phyloP scores from a whole-genome alignment of 768 basidiomycete genomes.

The Tricholoma sp. region DNA sequence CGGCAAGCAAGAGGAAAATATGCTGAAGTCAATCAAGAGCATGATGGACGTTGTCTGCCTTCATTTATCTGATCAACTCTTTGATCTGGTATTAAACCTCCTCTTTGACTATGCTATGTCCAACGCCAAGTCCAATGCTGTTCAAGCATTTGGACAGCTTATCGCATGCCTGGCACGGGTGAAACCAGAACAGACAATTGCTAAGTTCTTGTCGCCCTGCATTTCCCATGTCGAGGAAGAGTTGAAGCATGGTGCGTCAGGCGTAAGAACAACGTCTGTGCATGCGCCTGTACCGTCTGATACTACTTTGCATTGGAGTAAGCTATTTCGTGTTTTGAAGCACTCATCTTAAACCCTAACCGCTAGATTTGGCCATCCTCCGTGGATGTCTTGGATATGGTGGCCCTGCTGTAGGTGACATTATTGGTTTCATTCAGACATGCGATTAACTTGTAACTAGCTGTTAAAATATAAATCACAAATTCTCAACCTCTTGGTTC shows the following conservation, averaged over 20 bases:
- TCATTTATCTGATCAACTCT: constrained; percentile 73
- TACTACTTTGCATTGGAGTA: constrained; percentile 92
- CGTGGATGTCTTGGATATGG: constrained; percentile 79
- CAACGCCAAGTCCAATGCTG: constrained; percentile 87
- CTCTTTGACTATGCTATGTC: constrained; percentile 86
- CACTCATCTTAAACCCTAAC: not conserved
- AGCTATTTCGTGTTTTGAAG: constrained; percentile 18
- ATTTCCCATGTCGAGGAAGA: constrained; percentile 75
- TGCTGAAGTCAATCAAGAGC: constrained; percentile 73
- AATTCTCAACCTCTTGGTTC: constrained; percentile 54
- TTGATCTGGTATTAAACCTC: constrained; percentile 80
- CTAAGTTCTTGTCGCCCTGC: constrained; percentile 78
- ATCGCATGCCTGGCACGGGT: constrained; percentile 80
- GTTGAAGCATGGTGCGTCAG: constrained; percentile 86
- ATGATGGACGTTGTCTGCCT: constrained; percentile 79
- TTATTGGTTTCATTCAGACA: not conserved
- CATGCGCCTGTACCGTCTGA: constrained; percentile 74
- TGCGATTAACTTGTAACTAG: constrained; percentile 27
- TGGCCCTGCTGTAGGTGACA: constrained; percentile 49
- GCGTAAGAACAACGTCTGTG: constrained; percentile 72
- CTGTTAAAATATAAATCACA: constrained; percentile 64
- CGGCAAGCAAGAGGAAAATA: constrained; percentile 75
- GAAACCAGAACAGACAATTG: constrained; percentile 68
- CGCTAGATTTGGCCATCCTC: constrained; percentile 70
- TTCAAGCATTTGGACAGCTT: constrained; percentile 84